Evolutionary conservation across 208 protist species (phyloP), one percentile per base, ranked within the genome.

Genomic region (Leishmania braziliensis): DNA sequence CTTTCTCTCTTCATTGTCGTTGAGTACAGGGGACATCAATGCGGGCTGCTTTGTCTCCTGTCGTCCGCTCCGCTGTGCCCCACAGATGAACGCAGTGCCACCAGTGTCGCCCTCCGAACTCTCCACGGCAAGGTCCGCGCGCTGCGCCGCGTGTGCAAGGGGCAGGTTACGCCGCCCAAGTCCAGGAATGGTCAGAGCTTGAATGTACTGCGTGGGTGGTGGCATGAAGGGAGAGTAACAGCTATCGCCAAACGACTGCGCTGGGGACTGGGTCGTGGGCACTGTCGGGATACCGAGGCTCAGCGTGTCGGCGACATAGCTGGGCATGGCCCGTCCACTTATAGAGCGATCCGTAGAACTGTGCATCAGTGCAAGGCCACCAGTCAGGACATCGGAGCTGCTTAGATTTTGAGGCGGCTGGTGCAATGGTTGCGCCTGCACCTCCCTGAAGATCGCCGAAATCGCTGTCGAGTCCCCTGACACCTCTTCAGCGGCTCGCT

Each of bases 251-350:
- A 81, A 58, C 39, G 78, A 77, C 63, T 77, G 82, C 9, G 73
- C 77, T 3, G 77, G 60, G 5, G 77, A 79, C 62, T 79, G 77
- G 48, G 82, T 85, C 8, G 82, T 68, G 3, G 82, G 82, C 23
- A 81, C 82, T 5, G 82, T 78, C n/a, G 82, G 82, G 2, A 77
- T 85, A 36, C 82, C 82, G 36, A 85, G 48, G 63, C 65, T 81
- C 20, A 82, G n/a, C 33, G 82, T 85, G 46, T 85, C 82, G 2
- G 71, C 36, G 72, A 26, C 53, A 50, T 36, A 16, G 39, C 58
- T 77, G 0, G 72, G 63, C 12, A 50, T 68, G 29, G n/a, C 18
- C 5, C 43, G 72, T 8, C 70, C 81, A 0, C 33, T 56, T 43
- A 29, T 12, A 50, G 43, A 48, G 9, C 33, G 60, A 14, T 80